These are phyloP conservation scores for Fraxinus americana DNA, from an alignment of 257 asterid genomes.

Conservation along the genomic window DNA sequence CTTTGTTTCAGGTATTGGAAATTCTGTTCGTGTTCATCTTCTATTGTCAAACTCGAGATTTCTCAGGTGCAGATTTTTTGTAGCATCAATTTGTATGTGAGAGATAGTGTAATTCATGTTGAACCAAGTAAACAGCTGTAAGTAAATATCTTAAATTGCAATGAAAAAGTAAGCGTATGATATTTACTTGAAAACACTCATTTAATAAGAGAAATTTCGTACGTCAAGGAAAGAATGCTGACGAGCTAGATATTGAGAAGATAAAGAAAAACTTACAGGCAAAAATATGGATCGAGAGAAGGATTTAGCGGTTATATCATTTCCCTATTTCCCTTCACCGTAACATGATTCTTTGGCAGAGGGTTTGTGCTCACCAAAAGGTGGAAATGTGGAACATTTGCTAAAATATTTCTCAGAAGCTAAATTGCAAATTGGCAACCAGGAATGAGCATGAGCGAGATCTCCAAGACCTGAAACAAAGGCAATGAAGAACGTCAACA, in stretches of 20 bases:
- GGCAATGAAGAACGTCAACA: too few species aligned
- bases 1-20: too few species aligned
- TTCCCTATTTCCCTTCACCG: slow-evolving; percentile 32
- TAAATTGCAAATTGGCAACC: slow-evolving; percentile 2
- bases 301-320: slow-evolving; percentile 25
- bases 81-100: not conserved
- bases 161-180: slow-evolving; percentile 6
- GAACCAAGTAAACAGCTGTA: slow-evolving; percentile 12
- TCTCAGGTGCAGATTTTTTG: too few species aligned
- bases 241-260: not conserved
- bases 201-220: not conserved
- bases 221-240: not conserved
- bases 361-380: slow-evolving; percentile 31
- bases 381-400: slow-evolving; percentile 63
- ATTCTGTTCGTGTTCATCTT: too few species aligned
- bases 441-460: too few species aligned
- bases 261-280: slow-evolving; percentile 66
- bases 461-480: too few species aligned
- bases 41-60: too few species aligned
- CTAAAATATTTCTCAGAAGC: slow-evolving; percentile 42
- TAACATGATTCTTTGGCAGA: slow-evolving; percentile 27
- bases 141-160: not conserved
- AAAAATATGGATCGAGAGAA: slow-evolving; percentile 48
- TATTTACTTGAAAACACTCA: not conserved
- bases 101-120: slow-evolving; percentile 19